Evolutionary conservation across 768 basidiomycete species (phyloP).

Genomic region (Mycena vulgaris): DNA sequence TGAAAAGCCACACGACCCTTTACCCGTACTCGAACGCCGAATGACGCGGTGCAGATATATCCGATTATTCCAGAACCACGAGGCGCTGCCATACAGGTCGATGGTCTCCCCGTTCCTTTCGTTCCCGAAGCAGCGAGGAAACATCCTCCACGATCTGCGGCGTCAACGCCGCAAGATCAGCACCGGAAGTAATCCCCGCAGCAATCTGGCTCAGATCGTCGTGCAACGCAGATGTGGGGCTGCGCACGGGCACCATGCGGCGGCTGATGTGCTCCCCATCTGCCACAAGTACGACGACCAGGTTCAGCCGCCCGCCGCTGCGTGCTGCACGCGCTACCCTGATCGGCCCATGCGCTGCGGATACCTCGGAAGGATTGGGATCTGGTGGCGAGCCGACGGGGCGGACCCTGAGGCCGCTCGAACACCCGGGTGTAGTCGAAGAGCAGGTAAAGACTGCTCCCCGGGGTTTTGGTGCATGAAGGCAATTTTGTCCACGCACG

Average conservation of each 20-base stretch:
- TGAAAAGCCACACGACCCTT: neutral
- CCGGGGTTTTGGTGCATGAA: neutral
- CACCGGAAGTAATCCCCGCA: neutral
- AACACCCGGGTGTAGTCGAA: constrained; percentile 7
- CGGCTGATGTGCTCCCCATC: neutral
- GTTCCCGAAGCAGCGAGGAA: neutral
- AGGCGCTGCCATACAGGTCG: neutral
- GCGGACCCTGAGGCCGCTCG: neutral
- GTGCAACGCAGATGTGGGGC: neutral
- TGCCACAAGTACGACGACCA: constrained; percentile 5
- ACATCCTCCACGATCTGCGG: neutral
- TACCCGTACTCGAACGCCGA: neutral
- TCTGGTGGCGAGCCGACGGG: neutral
- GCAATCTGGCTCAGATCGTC: constrained; percentile 3
- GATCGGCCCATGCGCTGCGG: constrained; percentile 1
- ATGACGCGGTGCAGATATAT: neutral
- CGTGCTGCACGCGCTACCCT: neutral
- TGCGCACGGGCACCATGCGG: neutral
- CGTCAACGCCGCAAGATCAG: neutral
- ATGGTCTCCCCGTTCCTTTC: neutral
- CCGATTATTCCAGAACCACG: neutral
- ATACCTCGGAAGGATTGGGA: neutral
- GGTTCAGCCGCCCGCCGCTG: constrained; percentile 6
- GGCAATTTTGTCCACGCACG: neutral
- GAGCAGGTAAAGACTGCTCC: neutral